Percentiles rank a stretch among this genome's conserved stretches.
These are phyloP conservation scores for Apiotrichum sp. DNA, from an alignment of 1,284 basidiomycete species.

Conservation along the genomic window DNA sequence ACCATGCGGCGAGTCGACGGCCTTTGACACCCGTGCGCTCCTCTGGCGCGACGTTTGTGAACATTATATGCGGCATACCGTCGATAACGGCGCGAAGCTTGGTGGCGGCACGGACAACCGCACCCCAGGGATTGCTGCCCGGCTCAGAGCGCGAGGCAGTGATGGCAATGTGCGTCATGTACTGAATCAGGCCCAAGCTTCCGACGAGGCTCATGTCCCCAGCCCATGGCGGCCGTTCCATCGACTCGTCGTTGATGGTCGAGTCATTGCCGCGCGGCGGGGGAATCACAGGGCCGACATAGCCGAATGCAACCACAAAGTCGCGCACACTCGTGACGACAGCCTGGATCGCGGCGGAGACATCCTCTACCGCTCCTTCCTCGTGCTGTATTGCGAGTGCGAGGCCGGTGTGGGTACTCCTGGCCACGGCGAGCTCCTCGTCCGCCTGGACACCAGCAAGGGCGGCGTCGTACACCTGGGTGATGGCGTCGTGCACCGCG, in stretches of 20 bases:
- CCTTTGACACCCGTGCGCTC: slow-evolving; percentile 15
- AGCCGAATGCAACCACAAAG: slow-evolving; percentile 37
- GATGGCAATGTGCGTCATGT: slow-evolving; percentile 28
- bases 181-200: slow-evolving; percentile 30
- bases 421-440: slow-evolving; percentile 33
- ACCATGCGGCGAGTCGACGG: slow-evolving; percentile 15
- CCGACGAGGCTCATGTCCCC: slow-evolving; percentile 36
- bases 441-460: slow-evolving; percentile 38
- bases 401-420: slow-evolving; percentile 21
- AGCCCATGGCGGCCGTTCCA: slow-evolving; percentile 35
- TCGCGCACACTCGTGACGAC: slow-evolving; percentile 28
- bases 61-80: slow-evolving; percentile 21
- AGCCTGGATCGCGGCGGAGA: slow-evolving; percentile 13
- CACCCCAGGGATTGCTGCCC: slow-evolving; percentile 25
- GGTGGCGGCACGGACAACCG: slow-evolving; percentile 32
- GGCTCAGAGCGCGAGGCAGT: slow-evolving; percentile 22
- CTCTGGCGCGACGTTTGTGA: slow-evolving; percentile 12
- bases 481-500: slow-evolving; percentile 29
- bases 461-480: slow-evolving; percentile 36
- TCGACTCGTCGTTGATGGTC: slow-evolving; percentile 16
- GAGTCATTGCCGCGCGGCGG: slow-evolving; percentile 9
- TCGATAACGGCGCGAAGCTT: slow-evolving; percentile 34
- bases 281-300: slow-evolving; percentile 37
- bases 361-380: slow-evolving; percentile 28
- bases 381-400: slow-evolving; percentile 28